A percentile compares a stretch with the other conserved stretches of the same genome.
Conservation (phyloP, 225 moss, liverwort and hornwort species). For the Polytrichum commune region DNA sequence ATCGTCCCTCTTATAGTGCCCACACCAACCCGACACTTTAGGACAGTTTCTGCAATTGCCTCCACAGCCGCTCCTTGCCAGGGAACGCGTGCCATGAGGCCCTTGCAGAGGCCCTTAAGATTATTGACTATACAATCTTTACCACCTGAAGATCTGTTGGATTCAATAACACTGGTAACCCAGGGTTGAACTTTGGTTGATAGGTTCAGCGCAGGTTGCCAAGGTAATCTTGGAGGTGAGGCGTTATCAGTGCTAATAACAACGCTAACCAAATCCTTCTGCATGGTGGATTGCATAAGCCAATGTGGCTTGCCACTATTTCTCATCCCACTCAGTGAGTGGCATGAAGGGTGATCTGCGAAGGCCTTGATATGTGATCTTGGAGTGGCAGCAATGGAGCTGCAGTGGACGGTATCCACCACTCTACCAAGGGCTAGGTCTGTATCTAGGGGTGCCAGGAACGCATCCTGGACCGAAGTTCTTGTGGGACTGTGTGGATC, state of each 20-base stretch:
- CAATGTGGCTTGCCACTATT: conserved; percentile 24
- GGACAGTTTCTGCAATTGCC: conserved; percentile 49
- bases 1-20: conserved; percentile 39
- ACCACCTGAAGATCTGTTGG: conserved; percentile 6
- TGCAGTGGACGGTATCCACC: not conserved
- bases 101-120: conserved; percentile 56
- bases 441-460: conserved; percentile 23
- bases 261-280: conserved; percentile 2
- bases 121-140: conserved; percentile 30
- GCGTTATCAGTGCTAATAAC: not conserved
- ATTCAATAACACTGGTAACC: not conserved
- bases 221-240: conserved; percentile 1
- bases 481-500: conserved; percentile 26
- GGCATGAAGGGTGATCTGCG: conserved; percentile 7
- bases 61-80: conserved; percentile 74
- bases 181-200: conserved; percentile 10
- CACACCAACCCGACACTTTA: conserved; percentile 56
- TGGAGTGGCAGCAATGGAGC: not conserved
- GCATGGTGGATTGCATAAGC: conserved; percentile 24
- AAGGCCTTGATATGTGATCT: conserved; percentile 6
- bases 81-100: conserved; percentile 48
- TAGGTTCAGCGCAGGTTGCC: not conserved
- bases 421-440: conserved; percentile 36
- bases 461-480: conserved; percentile 22
- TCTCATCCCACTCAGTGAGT: conserved; percentile 15